Percentiles rank a stretch among this genome's conserved stretches.
These are phyloP conservation scores for Corrigiola litoralis DNA, from an alignment of 179 eudicot species.

Conservation along the genomic window DNA sequence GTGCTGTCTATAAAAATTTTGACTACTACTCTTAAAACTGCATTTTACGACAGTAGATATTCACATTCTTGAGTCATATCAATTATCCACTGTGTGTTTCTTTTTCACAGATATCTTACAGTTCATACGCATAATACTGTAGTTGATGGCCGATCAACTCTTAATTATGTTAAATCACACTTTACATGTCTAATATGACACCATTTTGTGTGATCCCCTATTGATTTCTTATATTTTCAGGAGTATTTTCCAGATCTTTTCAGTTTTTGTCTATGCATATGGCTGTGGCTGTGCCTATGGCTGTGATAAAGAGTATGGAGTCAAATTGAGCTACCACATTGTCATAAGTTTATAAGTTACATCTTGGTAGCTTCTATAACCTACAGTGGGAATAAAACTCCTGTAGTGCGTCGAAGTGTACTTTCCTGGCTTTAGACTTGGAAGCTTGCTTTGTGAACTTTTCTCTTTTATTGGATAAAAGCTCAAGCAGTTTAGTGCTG, in stretches of 20 bases:
- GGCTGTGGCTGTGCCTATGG: neutral
- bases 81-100: too few relatives aligned
- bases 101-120: too few relatives aligned
- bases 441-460: too few relatives aligned
- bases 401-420: slow-evolving; percentile 1
- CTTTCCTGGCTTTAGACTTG: too few relatives aligned
- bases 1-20: too few relatives aligned
- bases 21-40: too few relatives aligned
- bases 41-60: too few relatives aligned
- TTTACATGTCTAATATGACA: neutral
- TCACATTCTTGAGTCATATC: too few relatives aligned
- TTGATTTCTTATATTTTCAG: neutral
- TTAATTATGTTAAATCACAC: neutral
- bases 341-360: neutral
- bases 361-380: neutral
- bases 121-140: too few relatives aligned
- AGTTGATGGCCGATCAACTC: neutral
- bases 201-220: neutral
- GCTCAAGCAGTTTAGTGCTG: too few relatives aligned
- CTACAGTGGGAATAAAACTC: slow-evolving; percentile 1
- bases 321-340: neutral
- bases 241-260: neutral
- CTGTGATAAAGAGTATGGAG: neutral
- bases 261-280: neutral
- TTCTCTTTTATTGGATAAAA: too few relatives aligned